These are phyloP conservation scores for Astraeus odoratus DNA, from an alignment of 768 basidiomycete species.

Conservation along the genomic window DNA sequence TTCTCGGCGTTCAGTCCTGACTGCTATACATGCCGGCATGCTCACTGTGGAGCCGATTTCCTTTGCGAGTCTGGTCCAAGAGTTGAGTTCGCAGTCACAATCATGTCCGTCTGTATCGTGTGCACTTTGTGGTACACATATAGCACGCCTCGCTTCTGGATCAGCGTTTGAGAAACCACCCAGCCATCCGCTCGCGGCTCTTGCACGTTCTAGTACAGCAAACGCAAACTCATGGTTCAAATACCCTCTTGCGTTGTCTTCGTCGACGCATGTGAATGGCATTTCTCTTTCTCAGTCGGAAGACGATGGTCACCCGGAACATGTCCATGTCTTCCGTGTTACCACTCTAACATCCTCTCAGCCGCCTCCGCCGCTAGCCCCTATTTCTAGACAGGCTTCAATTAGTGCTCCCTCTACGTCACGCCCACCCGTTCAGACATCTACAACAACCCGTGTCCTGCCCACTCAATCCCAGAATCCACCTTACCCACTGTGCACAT, in stretches of 20 bases:
- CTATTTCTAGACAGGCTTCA: constrained; percentile 24
- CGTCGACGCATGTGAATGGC: constrained; percentile 11
- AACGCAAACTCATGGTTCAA: constrained; percentile 60
- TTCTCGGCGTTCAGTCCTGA: constrained; percentile 74
- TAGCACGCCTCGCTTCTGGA: constrained; percentile 38
- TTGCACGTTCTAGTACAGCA: constrained; percentile 28
- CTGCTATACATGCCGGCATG: constrained; percentile 83
- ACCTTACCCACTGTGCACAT: constrained; percentile 66
- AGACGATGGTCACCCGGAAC: constrained; percentile 28
- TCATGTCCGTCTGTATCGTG: constrained; percentile 51
- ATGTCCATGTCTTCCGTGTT: constrained; percentile 68
- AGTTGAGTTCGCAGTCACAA: constrained; percentile 42
- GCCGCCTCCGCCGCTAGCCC: constrained; percentile 16
- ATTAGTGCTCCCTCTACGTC: constrained; percentile 25
- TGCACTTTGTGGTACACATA: constrained; percentile 66
- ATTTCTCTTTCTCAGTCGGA: constrained; percentile 28
- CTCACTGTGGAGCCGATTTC: constrained; percentile 84
- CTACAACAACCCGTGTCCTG: constrained; percentile 39
- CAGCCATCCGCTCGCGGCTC: constrained; percentile 24
- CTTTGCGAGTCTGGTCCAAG: constrained; percentile 50
- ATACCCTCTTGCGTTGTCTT: constrained; percentile 36
- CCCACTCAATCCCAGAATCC: constrained; percentile 17
- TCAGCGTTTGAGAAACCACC: constrained; percentile 22
- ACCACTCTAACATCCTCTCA: constrained; percentile 22
- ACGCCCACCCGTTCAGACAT: constrained; percentile 15